Evolutionary conservation across 164 flowering plant species (phyloP).

Genomic region (Chimonanthus salicifolius): DNA sequence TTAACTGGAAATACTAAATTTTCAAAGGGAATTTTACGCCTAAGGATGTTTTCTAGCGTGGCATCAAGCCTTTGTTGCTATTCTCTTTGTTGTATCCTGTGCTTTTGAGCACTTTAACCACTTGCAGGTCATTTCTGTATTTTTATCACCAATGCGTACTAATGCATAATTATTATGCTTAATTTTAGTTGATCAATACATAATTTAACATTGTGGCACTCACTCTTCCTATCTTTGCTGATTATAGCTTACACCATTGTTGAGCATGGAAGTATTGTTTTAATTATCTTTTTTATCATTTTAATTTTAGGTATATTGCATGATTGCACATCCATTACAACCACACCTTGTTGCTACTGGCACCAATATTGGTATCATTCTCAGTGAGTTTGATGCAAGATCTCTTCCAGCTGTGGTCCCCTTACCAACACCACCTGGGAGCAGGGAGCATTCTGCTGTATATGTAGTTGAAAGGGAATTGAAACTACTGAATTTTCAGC

Average conservation of each 20-base stretch:
- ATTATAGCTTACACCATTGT: background rate
- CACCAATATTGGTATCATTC: constrained; percentile 84
- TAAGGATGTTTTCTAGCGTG: too few species aligned
- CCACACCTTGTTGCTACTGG: constrained; percentile 99
- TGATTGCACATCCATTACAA: constrained; percentile 96
- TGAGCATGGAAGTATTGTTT: background rate
- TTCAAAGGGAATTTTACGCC: too few species aligned
- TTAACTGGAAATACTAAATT: too few species aligned
- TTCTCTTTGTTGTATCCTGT: too few species aligned
- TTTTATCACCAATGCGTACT: too few species aligned
- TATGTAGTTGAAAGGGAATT: constrained; percentile 85
- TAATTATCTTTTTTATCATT: background rate
- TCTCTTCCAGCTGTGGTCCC: constrained; percentile 92
- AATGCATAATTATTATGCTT: too few species aligned
- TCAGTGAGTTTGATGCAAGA: constrained; percentile 89
- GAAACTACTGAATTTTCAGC: constrained; percentile 72
- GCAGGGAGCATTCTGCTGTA: constrained; percentile 87
- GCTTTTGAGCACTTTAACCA: too few species aligned
- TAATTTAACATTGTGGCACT: background rate
- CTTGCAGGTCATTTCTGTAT: too few species aligned
- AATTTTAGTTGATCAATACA: too few species aligned
- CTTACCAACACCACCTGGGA: constrained; percentile 71
- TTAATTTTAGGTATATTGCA: constrained; percentile 77
- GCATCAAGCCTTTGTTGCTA: too few species aligned
- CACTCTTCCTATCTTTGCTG: background rate